Evolutionary conservation across 352 stramenopile species (phyloP).

Genomic region (Phytophthora cactorum): DNA sequence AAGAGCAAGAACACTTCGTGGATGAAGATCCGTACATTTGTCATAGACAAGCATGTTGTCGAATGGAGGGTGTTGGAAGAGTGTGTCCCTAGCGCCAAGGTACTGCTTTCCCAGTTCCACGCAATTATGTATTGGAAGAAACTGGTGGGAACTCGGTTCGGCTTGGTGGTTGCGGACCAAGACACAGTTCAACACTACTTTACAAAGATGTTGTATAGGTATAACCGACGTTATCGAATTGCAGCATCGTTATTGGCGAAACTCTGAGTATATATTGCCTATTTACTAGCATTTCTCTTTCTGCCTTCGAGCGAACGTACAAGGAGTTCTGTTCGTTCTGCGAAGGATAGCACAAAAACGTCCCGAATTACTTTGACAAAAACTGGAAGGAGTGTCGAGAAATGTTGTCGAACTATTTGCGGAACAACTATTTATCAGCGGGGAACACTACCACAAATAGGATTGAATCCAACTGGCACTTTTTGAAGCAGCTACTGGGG

Average conservation of each 20-base stretch:
- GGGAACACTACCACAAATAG: neutral
- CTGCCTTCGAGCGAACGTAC: neutral
- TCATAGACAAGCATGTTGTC: neutral
- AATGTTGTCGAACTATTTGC: neutral
- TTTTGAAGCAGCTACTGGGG: too few relatives aligned
- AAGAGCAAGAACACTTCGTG: neutral
- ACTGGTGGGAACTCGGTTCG: neutral
- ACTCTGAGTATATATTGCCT: neutral
- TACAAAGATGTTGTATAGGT: conserved; percentile 1
- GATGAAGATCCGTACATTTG: neutral
- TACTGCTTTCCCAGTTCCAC: too few relatives aligned
- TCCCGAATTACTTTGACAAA: neutral
- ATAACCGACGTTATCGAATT: neutral
- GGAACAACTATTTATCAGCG: neutral
- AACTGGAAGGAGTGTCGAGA: neutral
- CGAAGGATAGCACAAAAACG: neutral
- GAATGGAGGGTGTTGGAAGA: too few relatives aligned
- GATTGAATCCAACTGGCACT: too few relatives aligned
- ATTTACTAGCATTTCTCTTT: neutral
- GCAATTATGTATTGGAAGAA: neutral
- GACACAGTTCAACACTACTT: neutral
- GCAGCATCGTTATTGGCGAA: neutral
- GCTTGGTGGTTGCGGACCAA: neutral
- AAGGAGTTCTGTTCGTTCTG: neutral
- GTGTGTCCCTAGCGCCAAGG: too few relatives aligned